Conservation (phyloP, 1,284 basidiomycete genomes). For the Leccinum solheimii region DNA sequence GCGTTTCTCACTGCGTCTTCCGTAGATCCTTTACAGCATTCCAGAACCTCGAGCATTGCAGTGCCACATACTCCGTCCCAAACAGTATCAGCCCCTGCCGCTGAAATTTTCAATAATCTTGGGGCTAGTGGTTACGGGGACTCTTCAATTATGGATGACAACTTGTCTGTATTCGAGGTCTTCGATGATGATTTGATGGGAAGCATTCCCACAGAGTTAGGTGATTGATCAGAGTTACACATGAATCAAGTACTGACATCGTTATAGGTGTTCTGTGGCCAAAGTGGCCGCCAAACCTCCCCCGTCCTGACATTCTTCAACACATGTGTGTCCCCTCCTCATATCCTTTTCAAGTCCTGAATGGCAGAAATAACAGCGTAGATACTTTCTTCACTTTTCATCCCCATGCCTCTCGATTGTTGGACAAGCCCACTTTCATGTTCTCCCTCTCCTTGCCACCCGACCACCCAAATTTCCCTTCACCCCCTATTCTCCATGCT, state of each 20-base stretch:
- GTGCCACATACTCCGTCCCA: neutral
- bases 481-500: conserved; percentile 65
- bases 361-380: conserved; percentile 43
- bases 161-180: neutral
- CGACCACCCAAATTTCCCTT: conserved; percentile 71
- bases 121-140: neutral
- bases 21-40: conserved; percentile 4
- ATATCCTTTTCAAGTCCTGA: neutral
- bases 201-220: conserved; percentile 5
- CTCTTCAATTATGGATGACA: neutral
- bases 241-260: conserved; percentile 1
- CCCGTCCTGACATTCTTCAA: conserved; percentile 55
- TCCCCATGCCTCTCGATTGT: conserved; percentile 63
- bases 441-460: conserved; percentile 62
- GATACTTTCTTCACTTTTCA: conserved; percentile 74
- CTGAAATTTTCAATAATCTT: neutral
- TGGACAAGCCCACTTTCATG: conserved; percentile 67
- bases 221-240: neutral
- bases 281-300: conserved; percentile 65
- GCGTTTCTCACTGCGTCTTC: conserved; percentile 14
- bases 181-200: neutral
- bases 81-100: neutral
- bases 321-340: conserved; percentile 53
- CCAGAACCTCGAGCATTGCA: neutral
- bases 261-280: conserved; percentile 43